These are phyloP conservation scores for Ustilago vetiveriae DNA, from an alignment of 1,284 basidiomycete genomes.

Conservation along the genomic window DNA sequence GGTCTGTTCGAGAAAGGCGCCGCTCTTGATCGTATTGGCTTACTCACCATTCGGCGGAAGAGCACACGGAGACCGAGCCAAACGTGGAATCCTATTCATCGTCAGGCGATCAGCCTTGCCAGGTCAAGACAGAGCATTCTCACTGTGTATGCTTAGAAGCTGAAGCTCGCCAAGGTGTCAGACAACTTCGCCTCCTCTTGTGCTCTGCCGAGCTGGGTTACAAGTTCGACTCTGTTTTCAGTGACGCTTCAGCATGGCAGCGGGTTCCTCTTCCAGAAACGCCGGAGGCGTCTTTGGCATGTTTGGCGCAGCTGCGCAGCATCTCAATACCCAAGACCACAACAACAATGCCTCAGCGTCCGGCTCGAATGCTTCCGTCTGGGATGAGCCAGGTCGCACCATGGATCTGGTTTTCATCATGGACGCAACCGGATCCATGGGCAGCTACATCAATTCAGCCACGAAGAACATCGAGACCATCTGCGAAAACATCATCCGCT, in stretches of 20 bases:
- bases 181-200: no score
- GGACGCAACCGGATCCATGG: conserved; percentile 67
- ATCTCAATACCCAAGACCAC: conserved; percentile 33
- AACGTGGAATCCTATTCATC: no score
- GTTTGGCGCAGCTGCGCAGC: conserved; percentile 58
- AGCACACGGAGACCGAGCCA: no score
- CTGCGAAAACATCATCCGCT: conserved; percentile 93
- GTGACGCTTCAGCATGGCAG: conserved; percentile 19
- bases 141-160: no score
- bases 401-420: conserved; percentile 66
- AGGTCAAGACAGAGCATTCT: no score
- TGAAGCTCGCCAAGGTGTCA: no score
- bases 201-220: no score
- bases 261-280: conserved; percentile 25
- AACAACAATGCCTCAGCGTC: conserved; percentile 10
- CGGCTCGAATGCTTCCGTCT: conserved; percentile 19
- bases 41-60: no score
- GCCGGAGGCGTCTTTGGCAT: conserved; percentile 53
- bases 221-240: no score
- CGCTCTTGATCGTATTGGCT: no score
- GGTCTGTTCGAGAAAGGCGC: no score
- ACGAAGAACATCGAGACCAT: conserved; percentile 98
- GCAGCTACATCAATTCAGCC: conserved; percentile 70
- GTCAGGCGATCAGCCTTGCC: no score
- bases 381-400: conserved; percentile 38